Conservation (phyloP, 2,329 filamentous ascomycete genomes). For the Diaporthe humulicola region DNA sequence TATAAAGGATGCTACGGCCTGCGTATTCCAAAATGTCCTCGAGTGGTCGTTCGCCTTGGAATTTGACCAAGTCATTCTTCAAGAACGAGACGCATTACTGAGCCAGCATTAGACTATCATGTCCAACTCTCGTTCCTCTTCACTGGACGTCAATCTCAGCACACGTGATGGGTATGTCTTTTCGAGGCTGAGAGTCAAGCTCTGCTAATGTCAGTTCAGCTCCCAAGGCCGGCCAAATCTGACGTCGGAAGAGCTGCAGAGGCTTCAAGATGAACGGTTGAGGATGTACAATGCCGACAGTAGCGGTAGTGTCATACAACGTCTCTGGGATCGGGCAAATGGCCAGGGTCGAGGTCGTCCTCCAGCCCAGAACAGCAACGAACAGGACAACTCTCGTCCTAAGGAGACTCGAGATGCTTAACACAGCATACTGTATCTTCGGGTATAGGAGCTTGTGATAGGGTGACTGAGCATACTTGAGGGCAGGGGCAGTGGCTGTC, state of each 20-base stretch:
- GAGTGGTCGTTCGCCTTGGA: not conserved
- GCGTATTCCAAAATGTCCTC: not conserved
- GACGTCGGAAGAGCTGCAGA: not conserved
- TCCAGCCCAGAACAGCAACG: not conserved
- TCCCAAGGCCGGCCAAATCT: not conserved
- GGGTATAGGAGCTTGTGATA: not conserved
- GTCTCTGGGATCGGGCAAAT: constrained; percentile 22
- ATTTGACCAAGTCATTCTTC: not conserved
- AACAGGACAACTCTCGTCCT: not conserved
- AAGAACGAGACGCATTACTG: not conserved
- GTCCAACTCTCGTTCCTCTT: constrained; percentile 27
- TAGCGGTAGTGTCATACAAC: not conserved
- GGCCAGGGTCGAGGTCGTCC: not conserved
- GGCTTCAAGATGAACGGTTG: constrained; percentile 28
- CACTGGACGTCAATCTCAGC: constrained; percentile 27
- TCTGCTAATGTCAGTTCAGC: not conserved
- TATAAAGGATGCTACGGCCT: not conserved
- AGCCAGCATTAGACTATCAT: not conserved
- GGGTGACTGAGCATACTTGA: not conserved
- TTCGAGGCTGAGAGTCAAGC: too few species aligned
- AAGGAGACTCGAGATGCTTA: not conserved
- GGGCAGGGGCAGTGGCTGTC: not conserved
- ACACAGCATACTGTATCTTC: not conserved
- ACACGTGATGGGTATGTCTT: not conserved
- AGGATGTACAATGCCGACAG: not conserved